Evolutionary conservation across 495 filamentous ascomycete species (phyloP).

Genomic region (Tetracladium marchalianum): DNA sequence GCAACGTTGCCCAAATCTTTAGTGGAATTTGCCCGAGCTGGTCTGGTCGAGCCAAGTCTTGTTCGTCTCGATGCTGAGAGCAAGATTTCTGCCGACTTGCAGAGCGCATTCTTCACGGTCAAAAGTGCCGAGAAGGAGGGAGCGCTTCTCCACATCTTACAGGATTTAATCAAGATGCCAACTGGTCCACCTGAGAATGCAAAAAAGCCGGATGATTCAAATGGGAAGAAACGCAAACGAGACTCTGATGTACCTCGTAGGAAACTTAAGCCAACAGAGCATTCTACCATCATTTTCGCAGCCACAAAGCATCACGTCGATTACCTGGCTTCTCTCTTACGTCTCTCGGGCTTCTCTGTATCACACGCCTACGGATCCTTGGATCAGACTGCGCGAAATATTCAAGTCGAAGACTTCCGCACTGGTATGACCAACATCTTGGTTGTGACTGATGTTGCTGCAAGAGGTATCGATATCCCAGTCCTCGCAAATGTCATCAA

Average conservation of each 20-base stretch:
- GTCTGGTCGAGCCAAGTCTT: slow-evolving; percentile 78
- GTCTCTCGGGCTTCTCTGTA: slow-evolving; percentile 68
- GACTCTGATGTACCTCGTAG: slow-evolving; percentile 33
- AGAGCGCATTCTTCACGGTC: slow-evolving; percentile 88
- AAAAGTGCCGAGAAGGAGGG: slow-evolving; percentile 91
- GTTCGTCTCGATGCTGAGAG: slow-evolving; percentile 87
- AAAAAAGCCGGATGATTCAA: slow-evolving; percentile 33
- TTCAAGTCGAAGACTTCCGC: slow-evolving; percentile 83
- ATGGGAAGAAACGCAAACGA: slow-evolving; percentile 64
- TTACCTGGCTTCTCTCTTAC: slow-evolving; percentile 67
- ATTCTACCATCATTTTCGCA: slow-evolving; percentile 89
- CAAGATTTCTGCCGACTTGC: slow-evolving; percentile 88
- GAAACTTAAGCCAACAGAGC: slow-evolving; percentile 52
- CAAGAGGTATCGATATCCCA: slow-evolving; percentile 95
- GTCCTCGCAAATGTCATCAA: slow-evolving; percentile 96
- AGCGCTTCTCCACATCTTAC: slow-evolving; percentile 76
- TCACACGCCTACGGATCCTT: slow-evolving; percentile 90
- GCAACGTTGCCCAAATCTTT: slow-evolving; percentile 88
- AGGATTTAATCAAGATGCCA: slow-evolving; percentile 90
- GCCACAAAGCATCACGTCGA: slow-evolving; percentile 99
- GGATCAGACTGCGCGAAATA: slow-evolving; percentile 84
- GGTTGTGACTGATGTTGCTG: slow-evolving; percentile 96
- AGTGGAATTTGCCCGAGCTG: slow-evolving; percentile 91
- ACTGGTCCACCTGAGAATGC: slow-evolving; percentile 54
- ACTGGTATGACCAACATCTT: slow-evolving; percentile 77